Evolutionary conservation across 345 rosid genomes (phyloP), one percentile per base, ranked within the genome.

Genomic region (Brassica incana): DNA sequence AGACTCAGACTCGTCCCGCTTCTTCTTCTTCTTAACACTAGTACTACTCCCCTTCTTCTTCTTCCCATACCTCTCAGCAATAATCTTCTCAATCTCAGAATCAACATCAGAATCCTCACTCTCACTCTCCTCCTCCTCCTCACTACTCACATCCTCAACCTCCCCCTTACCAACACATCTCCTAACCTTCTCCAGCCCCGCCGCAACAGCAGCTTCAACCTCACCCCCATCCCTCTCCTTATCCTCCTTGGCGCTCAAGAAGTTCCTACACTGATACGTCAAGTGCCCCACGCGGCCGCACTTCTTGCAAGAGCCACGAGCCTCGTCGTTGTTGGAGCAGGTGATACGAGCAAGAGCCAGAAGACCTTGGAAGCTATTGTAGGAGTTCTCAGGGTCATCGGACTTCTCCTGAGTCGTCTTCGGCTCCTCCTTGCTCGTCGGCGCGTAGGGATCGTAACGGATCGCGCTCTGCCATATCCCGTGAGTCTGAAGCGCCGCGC

Each of bases 381-480:
- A 95, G 0, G 99, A 85, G 67, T 95, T 95, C 83, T 88, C 97
- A 0, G 86, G 86, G 62, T 69, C 79, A 4, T 90, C 78, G 1
- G 87, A 29, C 27, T 74, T 77, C 52, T 78, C 83, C 67, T 81
- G 88, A n/a, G 84, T 66, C 35, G 67, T 79, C 82, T 89, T 95
- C 0, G 91, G 70, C 33, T 93, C 98, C 14, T 93, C 97, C 83
- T 90, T 95, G 75, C 77, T 83, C 0, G 84, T 76, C 27, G 99
- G 98, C 1, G 98, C 99, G 77, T 93, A 95, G 1, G 99, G 99
- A 74, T 95, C 99, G 18, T 95, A 95, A 8, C 97, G 91, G 45
- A 93, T 95, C 8, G 98, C 97, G 71, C 95, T 95, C 85, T 93
- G 99, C 99, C 99, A 95, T 74, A 95, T 93, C 1, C 98, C 99